Evolutionary conservation across 148 eudicot genomes (phyloP).

Genomic region (Pharnaceum exiguum): DNA sequence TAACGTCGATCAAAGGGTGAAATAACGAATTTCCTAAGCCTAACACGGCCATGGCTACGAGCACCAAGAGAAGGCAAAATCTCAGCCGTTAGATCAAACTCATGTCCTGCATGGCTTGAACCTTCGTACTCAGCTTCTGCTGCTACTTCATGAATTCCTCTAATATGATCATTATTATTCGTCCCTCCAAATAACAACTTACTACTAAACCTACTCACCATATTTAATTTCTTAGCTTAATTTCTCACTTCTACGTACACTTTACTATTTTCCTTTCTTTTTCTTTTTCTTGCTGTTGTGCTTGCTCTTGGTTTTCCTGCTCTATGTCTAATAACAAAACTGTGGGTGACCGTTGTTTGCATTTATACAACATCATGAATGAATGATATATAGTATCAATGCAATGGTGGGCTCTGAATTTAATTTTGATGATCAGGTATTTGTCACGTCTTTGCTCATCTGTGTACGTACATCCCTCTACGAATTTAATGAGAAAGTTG

Average conservation of each 20-base stretch:
- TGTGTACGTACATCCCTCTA: too few species aligned
- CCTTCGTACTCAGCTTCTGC: conserved; percentile 11
- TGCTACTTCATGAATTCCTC: background rate
- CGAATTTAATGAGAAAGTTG: too few species aligned
- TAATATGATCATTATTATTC: too few species aligned
- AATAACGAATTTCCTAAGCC: conserved; percentile 35
- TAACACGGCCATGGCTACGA: conserved; percentile 39
- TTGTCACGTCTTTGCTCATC: too few species aligned
- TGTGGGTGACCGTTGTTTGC: background rate
- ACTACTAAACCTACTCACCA: background rate
- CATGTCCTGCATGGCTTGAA: conserved; percentile 13
- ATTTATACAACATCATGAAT: background rate
- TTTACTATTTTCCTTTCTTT: background rate
- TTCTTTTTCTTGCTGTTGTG: too few species aligned
- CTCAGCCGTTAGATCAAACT: conserved; percentile 29
- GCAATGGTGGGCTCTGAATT: too few species aligned
- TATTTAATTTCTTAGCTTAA: background rate
- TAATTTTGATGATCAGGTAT: too few species aligned
- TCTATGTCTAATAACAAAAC: too few species aligned
- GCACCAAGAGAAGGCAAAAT: conserved; percentile 80
- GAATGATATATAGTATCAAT: too few species aligned
- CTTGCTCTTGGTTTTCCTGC: too few species aligned
- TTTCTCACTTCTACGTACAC: background rate
- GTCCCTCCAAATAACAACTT: background rate
- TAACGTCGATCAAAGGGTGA: conserved; percentile 64